These are phyloP conservation scores for Cyberlindnera xylosilytica DNA, from an alignment of 805 yeast genomes.

Conservation along the genomic window DNA sequence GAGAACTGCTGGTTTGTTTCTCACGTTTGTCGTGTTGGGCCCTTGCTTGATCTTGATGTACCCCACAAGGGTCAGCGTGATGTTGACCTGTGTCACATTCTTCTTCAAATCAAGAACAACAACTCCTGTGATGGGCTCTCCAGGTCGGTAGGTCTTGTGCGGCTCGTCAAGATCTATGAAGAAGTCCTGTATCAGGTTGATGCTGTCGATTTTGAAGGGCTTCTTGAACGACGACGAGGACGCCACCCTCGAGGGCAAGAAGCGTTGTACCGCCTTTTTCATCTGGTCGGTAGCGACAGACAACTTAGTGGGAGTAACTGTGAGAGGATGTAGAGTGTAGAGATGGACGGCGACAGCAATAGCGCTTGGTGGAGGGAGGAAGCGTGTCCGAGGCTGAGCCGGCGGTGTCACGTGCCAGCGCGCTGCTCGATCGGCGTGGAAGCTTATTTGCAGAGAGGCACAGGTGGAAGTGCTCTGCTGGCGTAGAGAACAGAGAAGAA, in stretches of 20 bases:
- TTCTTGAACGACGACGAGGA: slow-evolving; percentile 20
- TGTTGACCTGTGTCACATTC: slow-evolving; percentile 50
- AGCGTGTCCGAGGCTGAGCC: too few species aligned
- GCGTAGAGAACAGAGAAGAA: too few species aligned
- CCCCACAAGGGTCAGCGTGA: slow-evolving; percentile 55
- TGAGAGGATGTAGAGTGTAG: background rate
- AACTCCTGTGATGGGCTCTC: slow-evolving; percentile 68
- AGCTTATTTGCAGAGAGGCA: too few species aligned
- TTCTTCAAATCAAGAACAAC: slow-evolving; percentile 53
- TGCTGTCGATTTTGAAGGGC: slow-evolving; percentile 23
- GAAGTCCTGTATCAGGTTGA: slow-evolving; percentile 54
- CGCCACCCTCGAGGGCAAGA: slow-evolving; percentile 24
- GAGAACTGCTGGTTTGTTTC: slow-evolving; percentile 49
- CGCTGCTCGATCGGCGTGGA: too few species aligned
- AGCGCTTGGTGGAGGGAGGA: too few species aligned
- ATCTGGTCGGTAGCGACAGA: slow-evolving; percentile 9
- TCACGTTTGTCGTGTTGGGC: slow-evolving; percentile 48
- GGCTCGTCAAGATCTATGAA: slow-evolving; percentile 71
- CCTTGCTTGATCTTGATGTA: slow-evolving; percentile 50
- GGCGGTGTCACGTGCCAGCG: too few species aligned
- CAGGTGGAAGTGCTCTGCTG: too few species aligned
- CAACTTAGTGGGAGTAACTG: background rate
- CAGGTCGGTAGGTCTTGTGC: slow-evolving; percentile 75
- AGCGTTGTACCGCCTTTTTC: slow-evolving; percentile 28
- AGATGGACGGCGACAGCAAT: too few species aligned